A percentile compares a stretch with the other conserved stretches of the same genome.
Conservation (phyloP, 1,284 basidiomycete genomes). For the Tilletia horrida region DNA sequence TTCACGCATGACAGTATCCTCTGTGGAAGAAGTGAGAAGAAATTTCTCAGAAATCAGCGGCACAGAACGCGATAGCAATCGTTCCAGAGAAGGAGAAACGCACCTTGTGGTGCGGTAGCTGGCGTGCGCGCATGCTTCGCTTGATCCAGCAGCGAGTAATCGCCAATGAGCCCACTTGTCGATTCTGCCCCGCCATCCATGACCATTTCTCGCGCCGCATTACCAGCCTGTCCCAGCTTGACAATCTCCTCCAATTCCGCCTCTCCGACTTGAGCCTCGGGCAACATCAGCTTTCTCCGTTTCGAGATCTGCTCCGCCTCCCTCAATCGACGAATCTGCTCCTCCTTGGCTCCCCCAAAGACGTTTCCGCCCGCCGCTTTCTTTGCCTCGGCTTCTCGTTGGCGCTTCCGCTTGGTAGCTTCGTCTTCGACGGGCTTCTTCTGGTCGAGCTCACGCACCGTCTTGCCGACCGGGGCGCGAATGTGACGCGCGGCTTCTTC, state of each 20-base stretch:
- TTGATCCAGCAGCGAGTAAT: conserved; percentile 82
- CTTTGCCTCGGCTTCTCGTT: conserved; percentile 63
- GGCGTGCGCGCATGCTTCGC: conserved; percentile 89
- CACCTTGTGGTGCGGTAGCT: conserved; percentile 82
- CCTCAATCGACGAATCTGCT: conserved; percentile 92
- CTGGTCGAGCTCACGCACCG: conserved; percentile 63
- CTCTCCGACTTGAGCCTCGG: conserved; percentile 91
- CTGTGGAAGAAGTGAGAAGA: too few relatives aligned
- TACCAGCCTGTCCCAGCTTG: conserved; percentile 91
- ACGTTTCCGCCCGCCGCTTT: conserved; percentile 73
- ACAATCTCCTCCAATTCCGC: conserved; percentile 94
- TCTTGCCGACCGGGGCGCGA: conserved; percentile 85
- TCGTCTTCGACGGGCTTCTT: conserved; percentile 67
- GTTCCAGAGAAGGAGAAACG: conserved; percentile 54
- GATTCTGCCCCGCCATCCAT: conserved; percentile 61
- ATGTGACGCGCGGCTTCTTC: conserved; percentile 88
- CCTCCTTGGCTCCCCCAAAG: conserved; percentile 68
- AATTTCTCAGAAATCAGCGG: too few relatives aligned
- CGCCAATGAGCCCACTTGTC: conserved; percentile 78
- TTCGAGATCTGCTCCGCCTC: conserved; percentile 93
- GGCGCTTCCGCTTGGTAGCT: conserved; percentile 56
- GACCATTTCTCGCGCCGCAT: conserved; percentile 80
- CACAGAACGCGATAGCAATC: too few relatives aligned
- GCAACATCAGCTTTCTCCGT: conserved; percentile 78
- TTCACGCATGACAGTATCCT: conserved; percentile 70